Evolutionary conservation across 768 basidiomycete species (phyloP), one percentile per base, ranked within the genome.

Genomic region (Pisolithus sp.): DNA sequence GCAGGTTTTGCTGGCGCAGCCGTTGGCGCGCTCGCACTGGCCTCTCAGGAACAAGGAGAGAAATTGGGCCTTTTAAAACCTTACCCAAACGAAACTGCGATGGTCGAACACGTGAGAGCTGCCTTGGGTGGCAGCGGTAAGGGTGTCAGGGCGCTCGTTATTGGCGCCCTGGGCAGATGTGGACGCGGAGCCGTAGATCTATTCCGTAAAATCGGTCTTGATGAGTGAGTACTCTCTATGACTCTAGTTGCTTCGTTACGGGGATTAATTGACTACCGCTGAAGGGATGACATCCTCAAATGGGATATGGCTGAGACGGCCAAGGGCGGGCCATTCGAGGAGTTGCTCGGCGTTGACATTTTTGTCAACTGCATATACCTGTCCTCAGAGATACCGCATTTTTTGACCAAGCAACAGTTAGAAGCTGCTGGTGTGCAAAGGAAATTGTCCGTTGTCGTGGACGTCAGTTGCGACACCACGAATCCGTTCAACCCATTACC

Each of bases 311-410:
- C 77, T 2, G 96, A 99, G 74, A 99, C 96, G 7, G 88, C 86
- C 61, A 94, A 93, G 73, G 94, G 94, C 28, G 96, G 96, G 2
- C 96, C 96, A 0, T 98, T 97, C 76, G 69, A 80, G 43, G 95
- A 98, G 73, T 92, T 99, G 53, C 79, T 98, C 26, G 91, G 92
- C 56, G 95, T 93, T 56, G 95, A 99, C 72, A 83, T 99, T 61
- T 97, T 99, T 63, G 83, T 98, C 77, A 99, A 99, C 75, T 98
- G 96, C 78, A 99, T 99, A 68, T 98, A 98, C 70, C 85, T 99
- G 47, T 84, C 82, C n/a, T 81, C 84, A 17, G 67, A 76, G 53
- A 93, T 95, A 50, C 91, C 92, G 0, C 73, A 83, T n/a, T 98
- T 97, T 68, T 53, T 96, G 45, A 83, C 83, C 4, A 66, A 71